Base-by-base conservation (phyloP, 371 early-diverging fungal genomes). In the Circinella minor region DNA sequence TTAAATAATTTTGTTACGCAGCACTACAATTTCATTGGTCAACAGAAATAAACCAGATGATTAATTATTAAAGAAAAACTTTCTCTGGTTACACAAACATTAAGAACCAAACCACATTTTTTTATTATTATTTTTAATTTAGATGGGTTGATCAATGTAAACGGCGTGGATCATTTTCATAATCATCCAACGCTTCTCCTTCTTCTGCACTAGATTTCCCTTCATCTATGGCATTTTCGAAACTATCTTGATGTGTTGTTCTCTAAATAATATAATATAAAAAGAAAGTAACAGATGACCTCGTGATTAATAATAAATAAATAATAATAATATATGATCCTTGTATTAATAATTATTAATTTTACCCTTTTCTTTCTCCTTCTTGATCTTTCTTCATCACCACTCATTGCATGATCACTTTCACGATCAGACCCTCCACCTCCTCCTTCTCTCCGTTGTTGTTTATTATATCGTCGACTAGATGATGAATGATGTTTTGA, bases 121-220 rank as follows among this genome's bases (percentile, higher is more conserved):
- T 54, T 54, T 51, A 17, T 51, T 51, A 17, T n/a, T n/a, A n/a
- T 27, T 27, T 27, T 27, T 27, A 27, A 2, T 27, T 27, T 27
- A 27, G 27, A 27, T 27, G 27, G 27, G 27, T 27, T 27, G 27
- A 43, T 20, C 3, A 54, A 27, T 65, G 51, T 18, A 46, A 14
- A 18, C 65, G 49, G 36, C 65, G 65, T 9, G 54, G 49, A 54
- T 49, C 65, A 36, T 72, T 68, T 55, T 67, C 73, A 69, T 73
- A 73, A 18, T 69, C 70, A 49, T 73, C 73, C 36, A 73, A 49
- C 11, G 73, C 73, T 51, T 73, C 73, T 13, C 73, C 73, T 67
- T 73, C 73, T 63, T 73, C 73, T 47, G 70, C 70, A 39, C 70
- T 73, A 14, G 69, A 69, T 27, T 43, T 66, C 1, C 55, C 57